Conservation (phyloP, 2,329 filamentous ascomycete species). For the Xylogone sp. region DNA sequence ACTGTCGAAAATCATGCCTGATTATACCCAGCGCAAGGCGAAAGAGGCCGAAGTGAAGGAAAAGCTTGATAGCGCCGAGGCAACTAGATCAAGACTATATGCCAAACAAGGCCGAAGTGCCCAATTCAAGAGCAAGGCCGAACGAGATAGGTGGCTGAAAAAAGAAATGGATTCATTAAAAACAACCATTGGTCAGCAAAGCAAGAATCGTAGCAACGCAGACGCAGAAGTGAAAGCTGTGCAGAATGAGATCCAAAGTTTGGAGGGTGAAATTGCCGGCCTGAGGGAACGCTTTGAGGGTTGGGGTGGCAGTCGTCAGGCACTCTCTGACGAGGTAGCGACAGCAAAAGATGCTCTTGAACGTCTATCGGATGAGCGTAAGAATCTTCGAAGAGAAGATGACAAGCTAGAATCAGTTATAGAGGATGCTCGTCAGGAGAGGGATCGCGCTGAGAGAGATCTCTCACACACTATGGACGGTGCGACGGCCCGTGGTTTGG, state of each 20-base stretch:
- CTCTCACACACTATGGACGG: conserved; percentile 86
- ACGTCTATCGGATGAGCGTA: conserved; percentile 78
- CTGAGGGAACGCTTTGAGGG: conserved; percentile 73
- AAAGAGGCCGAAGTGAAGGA: conserved; percentile 69
- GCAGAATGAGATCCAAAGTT: conserved; percentile 63
- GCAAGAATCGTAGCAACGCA: conserved; percentile 79
- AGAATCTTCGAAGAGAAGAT: conserved; percentile 83
- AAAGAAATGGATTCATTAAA: conserved; percentile 79
- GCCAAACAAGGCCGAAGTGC: conserved; percentile 88
- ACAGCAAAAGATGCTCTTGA: conserved; percentile 76
- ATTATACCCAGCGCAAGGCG: conserved; percentile 69
- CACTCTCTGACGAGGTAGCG: conserved; percentile 69
- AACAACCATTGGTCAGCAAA: conserved; percentile 71
- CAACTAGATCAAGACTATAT: conserved; percentile 72
- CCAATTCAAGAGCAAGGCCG: conserved; percentile 81
- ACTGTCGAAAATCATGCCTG: conserved; percentile 69
- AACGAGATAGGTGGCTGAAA: conserved; percentile 80
- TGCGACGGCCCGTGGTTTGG: conserved; percentile 79
- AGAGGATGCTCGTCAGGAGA: conserved; percentile 70
- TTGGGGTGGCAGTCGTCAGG: conserved; percentile 70
- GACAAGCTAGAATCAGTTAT: conserved; percentile 80
- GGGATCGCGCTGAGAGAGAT: conserved; percentile 71
- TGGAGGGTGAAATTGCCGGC: conserved; percentile 69
- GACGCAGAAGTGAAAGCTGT: conserved; percentile 76
- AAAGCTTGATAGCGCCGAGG: conserved; percentile 73